Evolutionary conservation across 495 filamentous ascomycete species (phyloP).

Genomic region (Diplogelasinospora grovesii): DNA sequence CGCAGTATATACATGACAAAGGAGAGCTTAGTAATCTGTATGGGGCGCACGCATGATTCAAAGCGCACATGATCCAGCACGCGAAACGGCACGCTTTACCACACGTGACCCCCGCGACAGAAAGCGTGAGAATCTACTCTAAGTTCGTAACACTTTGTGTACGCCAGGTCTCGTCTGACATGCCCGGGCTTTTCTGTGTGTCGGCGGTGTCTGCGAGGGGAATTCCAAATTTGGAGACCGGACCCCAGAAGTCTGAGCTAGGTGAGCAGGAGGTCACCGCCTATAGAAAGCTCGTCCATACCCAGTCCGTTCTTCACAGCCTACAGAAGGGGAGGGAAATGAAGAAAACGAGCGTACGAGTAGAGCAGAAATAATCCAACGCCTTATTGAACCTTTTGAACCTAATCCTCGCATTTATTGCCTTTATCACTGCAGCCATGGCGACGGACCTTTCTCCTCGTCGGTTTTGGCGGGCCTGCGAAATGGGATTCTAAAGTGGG

Average conservation of each 20-base stretch:
- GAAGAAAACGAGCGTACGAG: constrained; percentile 58
- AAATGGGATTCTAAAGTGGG: too few species aligned
- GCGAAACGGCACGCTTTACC: too few species aligned
- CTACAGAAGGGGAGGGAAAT: not conserved
- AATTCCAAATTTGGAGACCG: constrained; percentile 92
- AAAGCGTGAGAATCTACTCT: too few species aligned
- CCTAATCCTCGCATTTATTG: constrained; percentile 88
- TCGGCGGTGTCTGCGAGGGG: constrained; percentile 87
- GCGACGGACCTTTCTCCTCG: too few species aligned
- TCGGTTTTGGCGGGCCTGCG: too few species aligned
- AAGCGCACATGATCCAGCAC: too few species aligned
- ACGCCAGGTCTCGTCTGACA: too few species aligned
- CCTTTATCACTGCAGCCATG: constrained; percentile 87
- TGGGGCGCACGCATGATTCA: too few species aligned
- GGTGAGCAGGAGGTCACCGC: constrained; percentile 1
- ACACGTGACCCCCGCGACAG: too few species aligned
- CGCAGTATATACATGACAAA: too few species aligned
- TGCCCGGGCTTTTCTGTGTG: constrained; percentile 83
- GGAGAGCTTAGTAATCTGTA: too few species aligned
- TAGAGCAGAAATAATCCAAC: constrained; percentile 86
- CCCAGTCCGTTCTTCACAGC: not conserved
- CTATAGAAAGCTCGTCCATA: not conserved
- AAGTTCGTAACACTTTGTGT: too few species aligned
- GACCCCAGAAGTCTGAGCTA: constrained; percentile 93
- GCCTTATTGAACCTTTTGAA: constrained; percentile 81